Conservation (phyloP, 495 filamentous ascomycete species). For the Rostrohypoxylon terebratum region DNA sequence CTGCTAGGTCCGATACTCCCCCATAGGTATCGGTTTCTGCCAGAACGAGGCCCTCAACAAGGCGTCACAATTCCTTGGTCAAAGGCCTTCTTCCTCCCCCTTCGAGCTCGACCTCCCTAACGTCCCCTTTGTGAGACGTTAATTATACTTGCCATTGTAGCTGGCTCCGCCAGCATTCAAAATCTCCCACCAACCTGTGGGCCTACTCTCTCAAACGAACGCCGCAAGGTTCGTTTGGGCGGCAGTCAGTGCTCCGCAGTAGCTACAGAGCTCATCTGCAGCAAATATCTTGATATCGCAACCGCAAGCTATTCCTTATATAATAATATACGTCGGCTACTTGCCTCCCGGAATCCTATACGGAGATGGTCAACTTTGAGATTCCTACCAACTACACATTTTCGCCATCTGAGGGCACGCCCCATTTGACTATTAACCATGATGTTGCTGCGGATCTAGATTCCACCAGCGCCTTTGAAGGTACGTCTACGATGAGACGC, state of each 20-base stretch:
- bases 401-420: constrained; percentile 83
- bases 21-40: constrained; percentile 86
- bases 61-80: constrained; percentile 87
- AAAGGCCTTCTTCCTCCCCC: constrained; percentile 82
- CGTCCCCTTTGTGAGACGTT: constrained; percentile 70
- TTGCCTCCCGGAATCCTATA: constrained; percentile 44
- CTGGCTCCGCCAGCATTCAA: constrained; percentile 69
- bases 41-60: constrained; percentile 72
- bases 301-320: constrained; percentile 22
- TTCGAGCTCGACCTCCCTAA: constrained; percentile 91
- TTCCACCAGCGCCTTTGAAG: constrained; percentile 97
- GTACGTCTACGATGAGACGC: constrained; percentile 55
- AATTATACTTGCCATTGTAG: constrained; percentile 54
- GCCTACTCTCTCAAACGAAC: constrained; percentile 95
- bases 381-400: constrained; percentile 83
- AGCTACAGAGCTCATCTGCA: constrained; percentile 52
- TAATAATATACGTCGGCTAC: constrained; percentile 5
- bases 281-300: constrained; percentile 35
- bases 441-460: constrained; percentile 94
- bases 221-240: constrained; percentile 91
- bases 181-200: constrained; percentile 73
- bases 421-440: constrained; percentile 95
- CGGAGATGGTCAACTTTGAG: constrained; percentile 84
- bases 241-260: constrained; percentile 75
- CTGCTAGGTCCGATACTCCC: constrained; percentile 90